Percentiles rank a stretch among this genome's conserved stretches.
phyloP scores from a whole-genome alignment of 768 basidiomycete species.

The Serendipita sp. region DNA sequence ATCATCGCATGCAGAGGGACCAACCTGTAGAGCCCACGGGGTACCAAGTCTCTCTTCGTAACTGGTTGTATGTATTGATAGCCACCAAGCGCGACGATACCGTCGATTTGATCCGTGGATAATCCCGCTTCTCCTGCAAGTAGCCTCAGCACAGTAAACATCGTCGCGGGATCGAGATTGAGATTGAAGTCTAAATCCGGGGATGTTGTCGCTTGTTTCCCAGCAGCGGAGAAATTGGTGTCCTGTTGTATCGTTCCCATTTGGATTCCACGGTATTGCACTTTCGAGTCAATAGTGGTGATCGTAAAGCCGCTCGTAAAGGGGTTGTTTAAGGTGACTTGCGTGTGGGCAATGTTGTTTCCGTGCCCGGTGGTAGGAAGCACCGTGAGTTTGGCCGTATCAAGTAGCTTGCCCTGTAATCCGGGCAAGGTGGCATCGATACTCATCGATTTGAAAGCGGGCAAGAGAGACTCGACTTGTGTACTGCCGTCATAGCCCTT shows the following conservation, averaged over 20 bases:
- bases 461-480: slow-evolving; percentile 34
- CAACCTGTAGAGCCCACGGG: slow-evolving; percentile 30
- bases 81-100: slow-evolving; percentile 50
- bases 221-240: slow-evolving; percentile 33
- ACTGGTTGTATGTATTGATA: slow-evolving; percentile 31
- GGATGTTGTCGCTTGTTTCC: slow-evolving; percentile 38
- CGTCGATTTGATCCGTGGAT: slow-evolving; percentile 43
- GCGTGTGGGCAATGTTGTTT: slow-evolving; percentile 50
- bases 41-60: slow-evolving; percentile 3
- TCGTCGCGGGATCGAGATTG: slow-evolving; percentile 48
- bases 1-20: slow-evolving; percentile 10
- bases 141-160: slow-evolving; percentile 55
- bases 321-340: slow-evolving; percentile 45
- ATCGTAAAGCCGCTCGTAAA: slow-evolving; percentile 45
- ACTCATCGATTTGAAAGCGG: slow-evolving; percentile 44
- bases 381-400: slow-evolving; percentile 41
- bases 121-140: slow-evolving; percentile 49
- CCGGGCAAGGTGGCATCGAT: slow-evolving; percentile 43
- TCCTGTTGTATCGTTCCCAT: slow-evolving; percentile 43
- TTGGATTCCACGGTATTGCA: slow-evolving; percentile 41
- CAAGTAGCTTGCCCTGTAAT: slow-evolving; percentile 38
- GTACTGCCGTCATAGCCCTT: slow-evolving; percentile 45
- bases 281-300: slow-evolving; percentile 40
- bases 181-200: slow-evolving; percentile 43
- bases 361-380: slow-evolving; percentile 40